Base-by-base conservation (phyloP, 1,139 yeast species). In the Saccharomycopsis crataegensis region DNA sequence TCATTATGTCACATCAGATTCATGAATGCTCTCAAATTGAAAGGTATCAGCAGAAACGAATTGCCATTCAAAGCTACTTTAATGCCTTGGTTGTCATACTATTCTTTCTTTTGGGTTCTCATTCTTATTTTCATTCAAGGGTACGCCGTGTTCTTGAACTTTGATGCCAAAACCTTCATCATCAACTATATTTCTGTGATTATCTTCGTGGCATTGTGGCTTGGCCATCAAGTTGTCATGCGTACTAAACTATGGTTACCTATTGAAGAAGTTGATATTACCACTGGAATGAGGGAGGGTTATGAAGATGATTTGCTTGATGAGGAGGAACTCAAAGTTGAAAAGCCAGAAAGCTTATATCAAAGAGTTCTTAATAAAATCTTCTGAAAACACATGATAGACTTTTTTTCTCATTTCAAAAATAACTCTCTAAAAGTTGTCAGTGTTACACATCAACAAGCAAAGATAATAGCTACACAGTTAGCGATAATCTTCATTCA, bases 41-140 rank as follows among this genome's bases (percentile, higher is more conserved):
- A 86, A 66, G 80, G 81, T 43, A 81, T 85, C 57, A 73, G 82
- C 16, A 72, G 90, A 64, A 79, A 80, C 59, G 76, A 79, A 6
- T 73, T 86, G 58, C 91, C 93, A 12, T 86, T 76, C 71, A 83
- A 82, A 64, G 88, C 89, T n/a, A 64, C 64, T 44, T 73, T 75
- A 55, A 82, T 80, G 82, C 89, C 89, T 12, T 78, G 63, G 59
- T 72, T 74, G 59, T 82, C 89, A 2, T 77, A 75, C 65, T 82
- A 82, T 62, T 76, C 86, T 11, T 70, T 78, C 8, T 65, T 73
- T 52, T 67, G 67, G 53, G 70, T 80, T 55, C 70, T 78, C 56
- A 69, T 84, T 40, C 71, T 84, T 59, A 78, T 80, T 40, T 71
- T 86, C 61, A 74, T 87, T 58, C 91, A 86, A 70, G 95, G 95